phyloP scores from a whole-genome alignment of 371 early-diverging fungal genomes.

The Nematocida minor region DNA sequence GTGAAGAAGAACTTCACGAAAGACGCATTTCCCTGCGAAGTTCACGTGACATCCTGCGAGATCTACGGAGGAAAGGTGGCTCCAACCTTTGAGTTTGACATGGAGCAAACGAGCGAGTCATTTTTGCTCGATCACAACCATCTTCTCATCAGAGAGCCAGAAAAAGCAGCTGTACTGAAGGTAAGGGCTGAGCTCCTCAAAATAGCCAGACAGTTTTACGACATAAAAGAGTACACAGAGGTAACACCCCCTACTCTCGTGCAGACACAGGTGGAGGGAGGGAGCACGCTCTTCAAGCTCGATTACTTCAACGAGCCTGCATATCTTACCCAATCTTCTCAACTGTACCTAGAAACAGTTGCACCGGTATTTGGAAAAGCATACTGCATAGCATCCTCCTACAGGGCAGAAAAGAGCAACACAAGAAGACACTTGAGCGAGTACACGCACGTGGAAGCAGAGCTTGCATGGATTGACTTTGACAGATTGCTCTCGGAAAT shows the following conservation, averaged over 20 bases:
- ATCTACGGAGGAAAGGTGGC: constrained; percentile 54
- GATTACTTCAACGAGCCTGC: constrained; percentile 93
- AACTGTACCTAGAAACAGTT: constrained; percentile 95
- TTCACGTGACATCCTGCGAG: constrained; percentile 53
- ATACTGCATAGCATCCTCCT: constrained; percentile 91
- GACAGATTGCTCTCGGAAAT: constrained; percentile 78
- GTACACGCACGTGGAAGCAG: constrained; percentile 96
- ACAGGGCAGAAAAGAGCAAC: constrained; percentile 96
- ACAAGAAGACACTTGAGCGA: constrained; percentile 97
- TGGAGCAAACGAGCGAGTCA: constrained; percentile 77
- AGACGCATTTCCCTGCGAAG: constrained; percentile 59
- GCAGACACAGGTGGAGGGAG: constrained; percentile 99
- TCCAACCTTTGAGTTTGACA: constrained; percentile 58
- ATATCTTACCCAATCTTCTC: constrained; percentile 95
- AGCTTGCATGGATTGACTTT: constrained; percentile 85
- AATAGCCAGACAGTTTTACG: constrained; percentile 87
- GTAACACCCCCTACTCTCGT: constrained; percentile 97
- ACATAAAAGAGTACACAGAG: constrained; percentile 74
- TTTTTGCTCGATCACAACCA: constrained; percentile 81
- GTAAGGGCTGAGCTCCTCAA: constrained; percentile 78
- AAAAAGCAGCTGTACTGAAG: constrained; percentile 76
- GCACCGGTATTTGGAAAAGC: constrained; percentile 88
- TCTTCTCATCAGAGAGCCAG: constrained; percentile 86
- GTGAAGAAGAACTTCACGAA: constrained; percentile 59
- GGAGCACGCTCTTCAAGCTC: constrained; percentile 86